Evolutionary conservation across 495 filamentous ascomycete species (phyloP), one percentile per base, ranked within the genome.

Genomic region (Aspergillus ellipticus): DNA sequence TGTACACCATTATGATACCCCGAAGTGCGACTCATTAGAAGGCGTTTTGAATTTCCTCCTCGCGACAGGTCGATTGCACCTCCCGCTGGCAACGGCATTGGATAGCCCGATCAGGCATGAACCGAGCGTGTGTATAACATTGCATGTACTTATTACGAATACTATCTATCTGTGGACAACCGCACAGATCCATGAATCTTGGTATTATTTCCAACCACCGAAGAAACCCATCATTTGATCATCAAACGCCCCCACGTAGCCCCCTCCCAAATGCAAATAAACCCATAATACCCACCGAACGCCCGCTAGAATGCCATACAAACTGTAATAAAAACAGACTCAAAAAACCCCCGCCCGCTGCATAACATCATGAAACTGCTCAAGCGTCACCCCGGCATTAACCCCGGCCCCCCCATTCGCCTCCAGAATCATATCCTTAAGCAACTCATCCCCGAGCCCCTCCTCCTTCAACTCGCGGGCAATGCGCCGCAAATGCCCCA

Each of bases 351-450:
- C 92, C 4, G 91, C 92, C 66, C 90, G 76, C 50, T 74, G 81
- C 92, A 96, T 91, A 13, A 96, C 88, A 47, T 78, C 82, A 72
- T 90, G 87, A 69, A 97, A 96, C 66, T 95, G 89, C 46, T 85
- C 86, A 63, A 85, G 71, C 43, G 76, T 80, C 24, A 96, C 94
- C 9, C 90, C 92, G 53, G 71, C 79, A 26, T 78, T 79, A 8
- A 92, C 77, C 11, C 87, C 87, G 6, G 75, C 82, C 3, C 89
- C 90, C 0, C 88, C 91, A 70, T 92, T 96, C 58, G 90, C 94
- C 77, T 97, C 94, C 37, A 88, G 66, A 42, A 98, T 85, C 94
- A 98, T 98, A 77, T 96, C 90, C 71, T 78, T 81, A 60, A 98
- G 71, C 66, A 96, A 62, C 19, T 89, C 82, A 61, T 97, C 94